phyloP scores from a whole-genome alignment of 139 green algal genomes.

The Coccomyxa sp. region DNA sequence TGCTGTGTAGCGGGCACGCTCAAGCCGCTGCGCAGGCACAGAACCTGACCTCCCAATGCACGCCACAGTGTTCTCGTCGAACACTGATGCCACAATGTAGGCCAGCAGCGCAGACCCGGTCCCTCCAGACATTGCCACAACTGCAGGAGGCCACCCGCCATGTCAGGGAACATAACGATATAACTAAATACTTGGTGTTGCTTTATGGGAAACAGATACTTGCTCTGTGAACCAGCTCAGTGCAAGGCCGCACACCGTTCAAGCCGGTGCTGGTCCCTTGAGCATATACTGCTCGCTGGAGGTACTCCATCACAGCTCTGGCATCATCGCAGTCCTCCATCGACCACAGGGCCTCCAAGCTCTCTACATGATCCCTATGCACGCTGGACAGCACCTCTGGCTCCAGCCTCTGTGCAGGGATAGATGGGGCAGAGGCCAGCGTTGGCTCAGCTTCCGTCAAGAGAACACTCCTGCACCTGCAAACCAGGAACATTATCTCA shows the following conservation, averaged over 20 bases:
- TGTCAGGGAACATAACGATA: neutral
- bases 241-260: neutral
- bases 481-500: neutral
- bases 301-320: neutral
- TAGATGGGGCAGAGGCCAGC: neutral
- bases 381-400: neutral
- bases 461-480: neutral
- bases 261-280: neutral
- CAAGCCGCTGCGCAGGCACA: neutral
- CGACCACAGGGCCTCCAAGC: neutral
- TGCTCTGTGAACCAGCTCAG: neutral
- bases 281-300: neutral
- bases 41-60: neutral
- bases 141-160: neutral
- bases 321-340: neutral
- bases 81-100: neutral
- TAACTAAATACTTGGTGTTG: neutral
- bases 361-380: neutral
- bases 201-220: neutral
- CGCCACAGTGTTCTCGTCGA: neutral
- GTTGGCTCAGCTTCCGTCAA: neutral
- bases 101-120: neutral
- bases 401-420: neutral
- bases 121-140: neutral
- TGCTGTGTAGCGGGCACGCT: neutral